Evolutionary conservation across 805 yeast genomes (phyloP).

Genomic region (Myxozyma geophila): DNA sequence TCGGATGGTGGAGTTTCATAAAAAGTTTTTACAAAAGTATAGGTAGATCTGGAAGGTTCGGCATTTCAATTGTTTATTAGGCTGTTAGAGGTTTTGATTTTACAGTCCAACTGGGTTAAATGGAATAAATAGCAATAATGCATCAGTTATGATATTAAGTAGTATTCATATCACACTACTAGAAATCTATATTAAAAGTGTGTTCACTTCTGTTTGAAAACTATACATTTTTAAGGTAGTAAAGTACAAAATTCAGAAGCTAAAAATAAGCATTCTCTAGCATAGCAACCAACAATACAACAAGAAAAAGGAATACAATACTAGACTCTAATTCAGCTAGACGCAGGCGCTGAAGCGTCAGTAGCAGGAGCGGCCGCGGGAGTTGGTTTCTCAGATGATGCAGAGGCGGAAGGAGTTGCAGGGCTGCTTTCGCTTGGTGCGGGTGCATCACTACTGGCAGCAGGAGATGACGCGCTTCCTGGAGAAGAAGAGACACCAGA

Average conservation of each 20-base stretch:
- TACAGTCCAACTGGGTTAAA: neutral
- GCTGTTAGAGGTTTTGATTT: neutral
- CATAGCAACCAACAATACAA: too few species aligned
- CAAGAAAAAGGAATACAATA: neutral
- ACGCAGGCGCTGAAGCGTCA: neutral
- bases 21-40: conserved; percentile 62
- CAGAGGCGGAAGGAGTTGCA: too few species aligned
- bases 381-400: neutral
- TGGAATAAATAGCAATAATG: too few species aligned
- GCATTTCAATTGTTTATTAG: neutral
- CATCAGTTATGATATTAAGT: too few species aligned
- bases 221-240: too few species aligned
- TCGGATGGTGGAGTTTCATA: conserved; percentile 78
- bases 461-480: neutral
- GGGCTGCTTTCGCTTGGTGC: too few species aligned
- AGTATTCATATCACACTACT: too few species aligned
- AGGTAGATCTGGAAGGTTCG: neutral
- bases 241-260: too few species aligned
- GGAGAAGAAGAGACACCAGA: neutral
- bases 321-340: neutral
- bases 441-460: neutral
- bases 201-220: too few species aligned
- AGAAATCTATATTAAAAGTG: too few species aligned
- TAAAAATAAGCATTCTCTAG: too few species aligned
- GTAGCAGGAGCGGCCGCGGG: conserved; percentile 8